A percentile compares a stretch with the other conserved stretches of the same genome.
These are phyloP conservation scores for Blastobotrys illinoisensis DNA, from an alignment of 1,139 yeast genomes.

Conservation along the genomic window DNA sequence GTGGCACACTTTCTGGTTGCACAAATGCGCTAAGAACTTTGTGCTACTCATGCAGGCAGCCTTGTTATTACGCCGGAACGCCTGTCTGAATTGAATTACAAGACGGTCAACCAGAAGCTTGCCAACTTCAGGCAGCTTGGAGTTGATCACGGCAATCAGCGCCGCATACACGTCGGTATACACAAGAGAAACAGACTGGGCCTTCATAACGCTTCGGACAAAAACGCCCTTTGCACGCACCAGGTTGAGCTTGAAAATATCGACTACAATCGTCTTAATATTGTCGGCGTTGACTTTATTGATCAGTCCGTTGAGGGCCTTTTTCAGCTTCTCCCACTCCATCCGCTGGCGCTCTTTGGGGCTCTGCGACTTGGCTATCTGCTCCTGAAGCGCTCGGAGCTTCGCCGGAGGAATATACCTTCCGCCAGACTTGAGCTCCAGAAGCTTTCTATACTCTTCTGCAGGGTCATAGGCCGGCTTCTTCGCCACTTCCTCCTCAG, in stretches of 20 bases:
- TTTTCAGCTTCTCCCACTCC: conserved; percentile 52
- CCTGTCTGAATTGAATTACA: conserved; percentile 54
- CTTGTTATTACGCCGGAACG: conserved; percentile 47
- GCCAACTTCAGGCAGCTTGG: conserved; percentile 68
- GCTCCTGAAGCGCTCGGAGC: conserved; percentile 41
- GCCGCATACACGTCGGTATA: conserved; percentile 53
- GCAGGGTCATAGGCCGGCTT: conserved; percentile 24
- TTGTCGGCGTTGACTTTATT: conserved; percentile 44
- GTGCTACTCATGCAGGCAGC: conserved; percentile 40
- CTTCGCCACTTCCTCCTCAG: conserved; percentile 6
- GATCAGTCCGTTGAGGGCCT: conserved; percentile 44
- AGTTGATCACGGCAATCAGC: conserved; percentile 54
- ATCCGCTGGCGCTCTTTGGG: conserved; percentile 43
- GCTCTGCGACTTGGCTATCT: conserved; percentile 27
- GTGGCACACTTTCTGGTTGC: conserved; percentile 59
- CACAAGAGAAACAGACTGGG: conserved; percentile 41
- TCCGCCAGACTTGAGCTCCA: conserved; percentile 42
- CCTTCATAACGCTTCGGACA: conserved; percentile 51
- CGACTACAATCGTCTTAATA: conserved; percentile 43
- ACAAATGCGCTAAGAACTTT: conserved; percentile 55
- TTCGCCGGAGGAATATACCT: conserved; percentile 50
- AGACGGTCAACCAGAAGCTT: conserved; percentile 50
- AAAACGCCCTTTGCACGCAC: conserved; percentile 57
- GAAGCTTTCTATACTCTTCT: conserved; percentile 37
- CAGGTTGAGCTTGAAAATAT: conserved; percentile 50